Conservation (phyloP, 345 rosid genomes). For the Linum lewisii region DNA sequence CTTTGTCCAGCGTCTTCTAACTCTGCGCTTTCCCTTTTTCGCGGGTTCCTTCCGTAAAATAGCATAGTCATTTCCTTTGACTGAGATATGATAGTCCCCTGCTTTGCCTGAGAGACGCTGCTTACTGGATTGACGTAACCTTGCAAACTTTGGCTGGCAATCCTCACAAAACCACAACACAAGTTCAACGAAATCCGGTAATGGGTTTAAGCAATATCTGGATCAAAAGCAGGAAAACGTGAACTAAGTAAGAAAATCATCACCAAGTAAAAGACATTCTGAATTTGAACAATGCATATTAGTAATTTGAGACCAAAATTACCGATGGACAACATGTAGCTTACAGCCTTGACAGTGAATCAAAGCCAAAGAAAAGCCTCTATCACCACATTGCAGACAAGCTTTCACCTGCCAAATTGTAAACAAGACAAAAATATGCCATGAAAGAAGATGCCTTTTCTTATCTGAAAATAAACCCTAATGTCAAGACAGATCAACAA, state of each 20-base stretch:
- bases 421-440: too few relatives aligned
- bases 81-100: too few relatives aligned
- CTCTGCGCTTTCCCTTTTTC: background rate
- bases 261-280: too few relatives aligned
- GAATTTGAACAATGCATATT: too few relatives aligned
- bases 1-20: too few relatives aligned
- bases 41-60: slow-evolving; percentile 1
- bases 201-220: slow-evolving; percentile 44
- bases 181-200: slow-evolving; percentile 38
- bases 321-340: slow-evolving; percentile 37
- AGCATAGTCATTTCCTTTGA: slow-evolving; percentile 6
- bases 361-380: slow-evolving; percentile 36
- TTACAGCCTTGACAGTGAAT: slow-evolving; percentile 36
- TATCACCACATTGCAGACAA: slow-evolving; percentile 46
- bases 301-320: too few relatives aligned
- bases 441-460: too few relatives aligned
- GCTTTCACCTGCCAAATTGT: slow-evolving; percentile 27
- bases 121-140: slow-evolving; percentile 2
- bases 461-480: too few relatives aligned
- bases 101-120: background rate
- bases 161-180: slow-evolving; percentile 53
- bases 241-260: background rate
- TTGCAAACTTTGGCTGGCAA: slow-evolving; percentile 27
- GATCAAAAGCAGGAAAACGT: slow-evolving; percentile 10
- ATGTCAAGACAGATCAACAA: too few relatives aligned